Percentiles rank a stretch among this genome's conserved stretches.
phyloP scores from a whole-genome alignment of 129 eudicot genomes.

The Kitagawia praeruptora region DNA sequence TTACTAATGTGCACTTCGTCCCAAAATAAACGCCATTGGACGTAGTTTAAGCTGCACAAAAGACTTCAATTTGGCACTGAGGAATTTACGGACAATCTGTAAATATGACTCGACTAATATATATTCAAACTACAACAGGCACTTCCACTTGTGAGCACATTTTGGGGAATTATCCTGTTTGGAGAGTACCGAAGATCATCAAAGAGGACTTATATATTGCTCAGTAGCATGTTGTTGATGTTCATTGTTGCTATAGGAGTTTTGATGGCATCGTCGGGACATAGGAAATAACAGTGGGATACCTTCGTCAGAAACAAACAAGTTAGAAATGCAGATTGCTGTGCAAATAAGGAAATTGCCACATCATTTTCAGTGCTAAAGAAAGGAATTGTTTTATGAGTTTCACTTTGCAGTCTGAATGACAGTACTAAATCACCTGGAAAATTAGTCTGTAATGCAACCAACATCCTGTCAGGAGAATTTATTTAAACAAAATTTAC shows the following conservation, averaged over 20 bases:
- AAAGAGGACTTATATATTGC: conserved; percentile 51
- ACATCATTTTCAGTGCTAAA: no score
- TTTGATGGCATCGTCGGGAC: conserved; percentile 85
- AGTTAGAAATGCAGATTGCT: background rate
- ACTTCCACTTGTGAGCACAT: conserved; percentile 83
- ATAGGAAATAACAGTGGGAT: conserved; percentile 27
- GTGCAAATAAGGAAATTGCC: no score
- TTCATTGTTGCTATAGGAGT: conserved; percentile 74
- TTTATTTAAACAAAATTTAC: no score
- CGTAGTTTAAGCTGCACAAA: no score
- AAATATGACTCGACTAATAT: background rate
- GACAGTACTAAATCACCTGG: no score
- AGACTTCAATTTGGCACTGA: no score
- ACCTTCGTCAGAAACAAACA: background rate
- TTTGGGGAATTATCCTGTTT: conserved; percentile 78
- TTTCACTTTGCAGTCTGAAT: no score
- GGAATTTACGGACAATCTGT: no score
- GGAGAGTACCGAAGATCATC: conserved; percentile 87
- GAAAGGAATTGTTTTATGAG: no score
- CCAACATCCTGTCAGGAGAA: no score
- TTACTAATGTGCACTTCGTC: background rate
- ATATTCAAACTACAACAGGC: conserved; percentile 35
- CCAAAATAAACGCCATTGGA: background rate
- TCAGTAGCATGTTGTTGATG: conserved; percentile 66
- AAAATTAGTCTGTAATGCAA: no score